Conservation (phyloP, 208 protist species). For the Acanthamoeba lenticulata region DNA sequence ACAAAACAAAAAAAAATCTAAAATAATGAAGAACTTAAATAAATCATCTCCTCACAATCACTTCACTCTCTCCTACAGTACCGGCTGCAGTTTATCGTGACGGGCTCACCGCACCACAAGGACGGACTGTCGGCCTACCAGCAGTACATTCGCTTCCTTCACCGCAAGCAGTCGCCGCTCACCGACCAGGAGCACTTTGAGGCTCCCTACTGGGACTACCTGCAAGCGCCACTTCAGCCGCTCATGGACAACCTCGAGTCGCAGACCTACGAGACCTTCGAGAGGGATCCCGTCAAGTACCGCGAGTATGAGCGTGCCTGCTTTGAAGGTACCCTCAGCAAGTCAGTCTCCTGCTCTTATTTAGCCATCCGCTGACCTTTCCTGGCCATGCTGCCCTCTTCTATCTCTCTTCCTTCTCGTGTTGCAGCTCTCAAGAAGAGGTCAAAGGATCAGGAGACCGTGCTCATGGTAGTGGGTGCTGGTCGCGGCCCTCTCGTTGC, state of each 20-base stretch:
- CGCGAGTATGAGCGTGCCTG: constrained; percentile 92
- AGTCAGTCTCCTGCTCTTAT: not conserved
- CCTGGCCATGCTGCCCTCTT: not conserved
- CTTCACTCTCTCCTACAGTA: constrained; percentile 51
- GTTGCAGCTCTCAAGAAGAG: constrained; percentile 5
- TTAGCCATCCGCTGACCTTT: not conserved
- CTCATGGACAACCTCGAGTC: constrained; percentile 97
- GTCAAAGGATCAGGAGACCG: not conserved
- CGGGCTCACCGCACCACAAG: constrained; percentile 69
- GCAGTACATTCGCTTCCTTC: constrained; percentile 83
- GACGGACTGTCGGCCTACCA: constrained; percentile 80
- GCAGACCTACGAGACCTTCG: constrained; percentile 98
- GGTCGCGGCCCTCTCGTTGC: constrained; percentile 96
- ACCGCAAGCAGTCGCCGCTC: constrained; percentile 35
- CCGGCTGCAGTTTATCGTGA: constrained; percentile 84
- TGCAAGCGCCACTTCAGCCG: constrained; percentile 90
- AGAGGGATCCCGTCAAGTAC: constrained; percentile 98
- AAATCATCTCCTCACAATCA: not conserved
- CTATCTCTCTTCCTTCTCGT: not conserved
- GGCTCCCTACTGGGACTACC: constrained; percentile 91
- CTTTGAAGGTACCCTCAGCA: not conserved
- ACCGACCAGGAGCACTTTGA: constrained; percentile 83
- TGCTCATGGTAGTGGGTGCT: constrained; percentile 93
- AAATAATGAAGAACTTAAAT: not conserved
- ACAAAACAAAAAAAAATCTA: too few species aligned